These are phyloP conservation scores for Emmonsiellopsis sp. DNA, from an alignment of 2,329 filamentous ascomycete species.

Conservation along the genomic window DNA sequence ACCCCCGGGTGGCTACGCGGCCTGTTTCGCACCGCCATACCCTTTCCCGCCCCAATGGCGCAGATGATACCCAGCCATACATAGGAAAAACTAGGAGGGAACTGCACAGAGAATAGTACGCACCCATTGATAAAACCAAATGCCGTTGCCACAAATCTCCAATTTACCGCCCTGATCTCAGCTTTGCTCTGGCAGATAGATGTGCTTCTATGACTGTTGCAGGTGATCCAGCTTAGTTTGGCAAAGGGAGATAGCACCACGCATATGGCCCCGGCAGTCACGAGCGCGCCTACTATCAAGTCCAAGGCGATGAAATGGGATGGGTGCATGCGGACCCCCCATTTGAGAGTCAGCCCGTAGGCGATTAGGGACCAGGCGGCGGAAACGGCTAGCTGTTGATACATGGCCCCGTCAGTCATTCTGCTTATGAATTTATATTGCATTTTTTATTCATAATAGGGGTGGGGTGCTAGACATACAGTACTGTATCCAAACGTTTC, in stretches of 20 bases:
- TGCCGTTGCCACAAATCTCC: slow-evolving; percentile 1
- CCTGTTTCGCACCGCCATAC: too few relatives aligned
- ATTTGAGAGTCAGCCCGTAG: not conserved
- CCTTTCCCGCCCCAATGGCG: too few relatives aligned
- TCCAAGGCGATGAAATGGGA: slow-evolving; percentile 12
- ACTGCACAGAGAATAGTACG: not conserved
- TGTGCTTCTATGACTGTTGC: not conserved
- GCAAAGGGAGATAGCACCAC: not conserved
- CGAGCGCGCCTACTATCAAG: slow-evolving; percentile 14
- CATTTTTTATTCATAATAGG: not conserved
- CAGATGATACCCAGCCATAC: too few relatives aligned
- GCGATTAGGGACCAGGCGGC: not conserved
- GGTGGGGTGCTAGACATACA: not conserved
- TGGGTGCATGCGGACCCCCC: not conserved
- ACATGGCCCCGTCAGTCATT: not conserved
- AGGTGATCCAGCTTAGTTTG: slow-evolving; percentile 1
- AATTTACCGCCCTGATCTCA: slow-evolving; percentile 1
- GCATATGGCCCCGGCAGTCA: slow-evolving; percentile 7
- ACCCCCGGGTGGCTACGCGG: too few relatives aligned
- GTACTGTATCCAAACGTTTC: not conserved
- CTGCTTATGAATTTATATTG: not conserved
- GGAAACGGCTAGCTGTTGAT: not conserved
- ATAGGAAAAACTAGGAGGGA: not conserved
- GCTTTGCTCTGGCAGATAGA: not conserved
- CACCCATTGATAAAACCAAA: slow-evolving; percentile 3